Evolutionary conservation across 495 filamentous ascomycete species (phyloP).

Genomic region (Jackrogersella minutella): DNA sequence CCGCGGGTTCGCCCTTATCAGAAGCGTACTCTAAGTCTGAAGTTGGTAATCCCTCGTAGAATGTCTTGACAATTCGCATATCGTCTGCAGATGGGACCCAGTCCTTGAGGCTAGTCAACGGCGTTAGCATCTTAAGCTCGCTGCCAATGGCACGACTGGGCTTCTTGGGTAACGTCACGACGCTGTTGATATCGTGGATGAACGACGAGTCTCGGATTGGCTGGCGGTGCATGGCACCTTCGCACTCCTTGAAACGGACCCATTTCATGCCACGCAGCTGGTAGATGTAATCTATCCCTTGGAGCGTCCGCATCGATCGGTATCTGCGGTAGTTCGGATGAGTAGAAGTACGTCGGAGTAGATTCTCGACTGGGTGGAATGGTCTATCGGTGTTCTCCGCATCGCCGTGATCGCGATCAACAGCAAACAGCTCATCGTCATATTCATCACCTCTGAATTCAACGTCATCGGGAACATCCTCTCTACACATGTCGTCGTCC

Average conservation of each 20-base stretch:
- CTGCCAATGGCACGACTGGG: not conserved
- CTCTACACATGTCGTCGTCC: no score
- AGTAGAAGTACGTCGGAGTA: constrained; percentile 37
- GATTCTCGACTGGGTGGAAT: constrained; percentile 15
- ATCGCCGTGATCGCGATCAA: not conserved
- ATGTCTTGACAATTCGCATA: constrained; percentile 28
- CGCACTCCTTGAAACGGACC: constrained; percentile 47
- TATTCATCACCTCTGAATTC: not conserved
- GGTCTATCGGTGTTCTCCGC: not conserved
- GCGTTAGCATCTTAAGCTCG: constrained; percentile 40
- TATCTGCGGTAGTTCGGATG: constrained; percentile 47
- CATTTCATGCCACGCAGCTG: constrained; percentile 49
- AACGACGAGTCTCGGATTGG: constrained; percentile 47
- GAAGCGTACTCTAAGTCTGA: constrained; percentile 8
- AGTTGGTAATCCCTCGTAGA: constrained; percentile 34
- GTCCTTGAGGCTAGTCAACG: constrained; percentile 16
- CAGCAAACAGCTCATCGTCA: not conserved
- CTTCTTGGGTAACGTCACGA: constrained; percentile 28
- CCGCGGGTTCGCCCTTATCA: constrained; percentile 6
- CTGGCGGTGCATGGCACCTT: not conserved
- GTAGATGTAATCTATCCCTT: constrained; percentile 52
- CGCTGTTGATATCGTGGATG: constrained; percentile 44
- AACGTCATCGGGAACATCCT: not conserved
- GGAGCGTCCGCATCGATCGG: constrained; percentile 45
- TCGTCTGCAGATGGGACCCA: constrained; percentile 39